Base-by-base conservation (phyloP, 148 eudicot species). In the Talinum fruticosum region DNA sequence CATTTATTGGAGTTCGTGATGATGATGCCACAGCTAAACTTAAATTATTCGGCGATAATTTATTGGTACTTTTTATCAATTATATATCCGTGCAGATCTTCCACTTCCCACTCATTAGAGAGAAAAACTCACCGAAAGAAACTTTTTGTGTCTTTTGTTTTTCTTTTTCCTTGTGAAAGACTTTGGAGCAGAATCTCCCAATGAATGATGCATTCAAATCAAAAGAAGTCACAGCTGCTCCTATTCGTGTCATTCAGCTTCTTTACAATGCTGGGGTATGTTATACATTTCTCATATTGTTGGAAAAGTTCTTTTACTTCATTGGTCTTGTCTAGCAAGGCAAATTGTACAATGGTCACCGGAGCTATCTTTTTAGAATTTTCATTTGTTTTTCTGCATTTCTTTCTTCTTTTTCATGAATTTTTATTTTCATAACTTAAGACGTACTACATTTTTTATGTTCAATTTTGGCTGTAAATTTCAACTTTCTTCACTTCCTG, bases 111-210 rank as follows among this genome's bases (percentile, higher is more conserved):
- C 65, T 68, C 10, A 21, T 23, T 53, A 6, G 61, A 66, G 68
- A 21, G 41, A 10, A 26, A 74, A 30, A 6, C 24, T 33, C 49
- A 72, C 13, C 59, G 53, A 67, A 53, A 30, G 66, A 72, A 30
- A 28, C 64, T 79, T 29, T n/a, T 30, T 33, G n/a, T 79, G 44
- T 30, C 54, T 45, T 54, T 24, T 18, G 10, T 59, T 75, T 24
- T 64, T 41, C 30, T 71, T 53, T 79, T 66, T 72, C 36, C 74
- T 29, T 75, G 34, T 76, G 41, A 51, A 83, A 96, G 99, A 80
- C 87, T 73, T 85, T 96, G 93, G 99, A 96, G 88, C 90, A 88
- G 78, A 96, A 96, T 87, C 99, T 93, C 82, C 99, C 99, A 49
- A 88, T 96, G 94, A 88, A 91, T 57, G 84, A 86, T 77, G 81